A percentile compares a stretch with the other conserved stretches of the same genome.
phyloP scores from a whole-genome alignment of 2,329 filamentous ascomycete genomes.

The Aureobasidium uvarum region DNA sequence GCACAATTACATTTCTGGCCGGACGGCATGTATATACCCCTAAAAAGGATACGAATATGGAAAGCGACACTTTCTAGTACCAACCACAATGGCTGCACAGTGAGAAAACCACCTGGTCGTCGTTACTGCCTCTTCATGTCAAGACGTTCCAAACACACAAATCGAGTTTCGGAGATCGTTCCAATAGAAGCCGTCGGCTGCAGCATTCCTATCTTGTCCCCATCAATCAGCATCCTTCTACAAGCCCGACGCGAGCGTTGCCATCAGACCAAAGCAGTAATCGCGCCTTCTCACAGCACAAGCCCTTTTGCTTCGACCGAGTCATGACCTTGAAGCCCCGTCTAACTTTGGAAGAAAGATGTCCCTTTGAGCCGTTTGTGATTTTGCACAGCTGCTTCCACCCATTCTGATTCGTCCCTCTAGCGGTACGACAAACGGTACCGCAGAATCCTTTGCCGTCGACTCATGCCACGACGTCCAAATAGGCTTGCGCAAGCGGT shows the following conservation, averaged over 20 bases:
- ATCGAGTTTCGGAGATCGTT: neutral
- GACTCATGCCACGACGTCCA: neutral
- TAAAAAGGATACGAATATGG: too few relatives aligned
- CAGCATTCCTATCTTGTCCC: too few relatives aligned
- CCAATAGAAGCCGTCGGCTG: too few relatives aligned
- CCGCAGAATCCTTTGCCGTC: neutral
- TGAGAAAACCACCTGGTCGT: neutral
- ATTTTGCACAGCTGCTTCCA: neutral
- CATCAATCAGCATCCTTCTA: neutral
- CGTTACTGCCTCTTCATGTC: neutral
- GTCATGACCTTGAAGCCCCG: neutral
- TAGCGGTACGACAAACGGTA: neutral
- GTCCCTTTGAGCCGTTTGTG: too few relatives aligned
- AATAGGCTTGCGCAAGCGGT: neutral
- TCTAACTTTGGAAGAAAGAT: too few relatives aligned
- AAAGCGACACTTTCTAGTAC: neutral
- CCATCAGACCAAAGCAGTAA: neutral
- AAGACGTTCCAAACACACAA: neutral
- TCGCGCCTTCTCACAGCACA: neutral
- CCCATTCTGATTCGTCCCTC: neutral
- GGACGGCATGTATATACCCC: neutral
- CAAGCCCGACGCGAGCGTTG: neutral
- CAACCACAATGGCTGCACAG: neutral
- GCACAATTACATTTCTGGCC: neutral
- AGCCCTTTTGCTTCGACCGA: neutral